phyloP scores from a whole-genome alignment of 1,284 basidiomycete genomes.

The Malassezia equina region DNA sequence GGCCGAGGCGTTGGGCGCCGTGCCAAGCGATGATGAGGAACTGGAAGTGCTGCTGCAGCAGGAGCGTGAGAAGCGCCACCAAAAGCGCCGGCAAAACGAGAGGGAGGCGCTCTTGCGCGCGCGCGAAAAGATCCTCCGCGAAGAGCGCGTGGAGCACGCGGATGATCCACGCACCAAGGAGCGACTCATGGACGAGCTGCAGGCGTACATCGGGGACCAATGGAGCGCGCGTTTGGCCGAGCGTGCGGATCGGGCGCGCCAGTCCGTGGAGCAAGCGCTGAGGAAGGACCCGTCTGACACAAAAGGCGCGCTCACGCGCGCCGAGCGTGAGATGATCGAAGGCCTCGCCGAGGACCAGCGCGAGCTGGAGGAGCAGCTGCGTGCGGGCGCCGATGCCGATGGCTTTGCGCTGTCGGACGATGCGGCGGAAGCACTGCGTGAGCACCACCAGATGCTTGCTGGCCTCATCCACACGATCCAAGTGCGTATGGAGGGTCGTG shows the following conservation, averaged over 20 bases:
- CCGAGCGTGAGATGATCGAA: conserved; percentile 1
- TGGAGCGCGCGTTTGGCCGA: conserved; percentile 5
- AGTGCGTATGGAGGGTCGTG: conserved; percentile 4
- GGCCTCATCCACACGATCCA: conserved; percentile 11
- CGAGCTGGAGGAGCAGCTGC: conserved; percentile 6
- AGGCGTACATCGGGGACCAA: conserved; percentile 9
- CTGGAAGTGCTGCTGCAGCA: neutral
- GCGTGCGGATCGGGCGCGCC: conserved; percentile 27
- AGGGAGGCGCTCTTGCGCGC: conserved; percentile 1
- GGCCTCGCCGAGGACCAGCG: conserved; percentile 2
- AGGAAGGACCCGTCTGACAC: conserved; percentile 25
- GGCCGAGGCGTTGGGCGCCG: neutral
- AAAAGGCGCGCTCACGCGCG: neutral
- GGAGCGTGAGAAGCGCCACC: conserved; percentile 6
- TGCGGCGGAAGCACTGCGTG: neutral
- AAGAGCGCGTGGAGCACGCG: conserved; percentile 14
- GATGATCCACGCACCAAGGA: conserved; percentile 21
- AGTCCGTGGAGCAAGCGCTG: conserved; percentile 23
- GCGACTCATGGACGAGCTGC: conserved; percentile 17
- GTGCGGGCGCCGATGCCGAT: conserved; percentile 8
- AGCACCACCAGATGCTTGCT: neutral
- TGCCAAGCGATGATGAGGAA: conserved; percentile 13
- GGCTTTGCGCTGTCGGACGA: conserved; percentile 9
- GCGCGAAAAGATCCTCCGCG: conserved; percentile 18
- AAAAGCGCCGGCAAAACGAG: neutral